Percentiles rank a stretch among this genome's conserved stretches.
Evolutionary conservation across 2,329 filamentous ascomycete genomes (phyloP).

Genomic region (Sporothrix sp.): DNA sequence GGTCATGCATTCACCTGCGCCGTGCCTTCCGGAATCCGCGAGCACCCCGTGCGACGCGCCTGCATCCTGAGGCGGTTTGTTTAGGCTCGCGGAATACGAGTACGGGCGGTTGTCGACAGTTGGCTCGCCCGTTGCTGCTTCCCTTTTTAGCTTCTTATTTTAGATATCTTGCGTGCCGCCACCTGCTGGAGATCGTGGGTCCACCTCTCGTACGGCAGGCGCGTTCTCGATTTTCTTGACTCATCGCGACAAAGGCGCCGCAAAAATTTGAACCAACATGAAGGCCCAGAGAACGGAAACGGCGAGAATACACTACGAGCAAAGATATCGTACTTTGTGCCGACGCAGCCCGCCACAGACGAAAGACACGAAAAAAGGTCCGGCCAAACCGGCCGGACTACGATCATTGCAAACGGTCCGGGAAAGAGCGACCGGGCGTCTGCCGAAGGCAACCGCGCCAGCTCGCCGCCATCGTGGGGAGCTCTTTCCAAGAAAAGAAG

Average conservation of each 20-base stretch:
- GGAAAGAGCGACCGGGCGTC: neutral
- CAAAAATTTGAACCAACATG: too few species aligned
- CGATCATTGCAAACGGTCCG: neutral
- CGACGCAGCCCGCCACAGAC: too few species aligned
- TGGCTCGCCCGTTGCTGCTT: neutral
- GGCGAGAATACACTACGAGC: neutral
- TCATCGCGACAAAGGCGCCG: slow-evolving; percentile 1
- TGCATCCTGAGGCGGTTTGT: too few species aligned
- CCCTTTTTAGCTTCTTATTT: neutral
- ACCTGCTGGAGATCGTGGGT: neutral
- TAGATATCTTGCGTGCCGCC: neutral
- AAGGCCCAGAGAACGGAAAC: neutral
- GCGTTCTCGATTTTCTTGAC: neutral
- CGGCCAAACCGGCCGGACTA: neutral
- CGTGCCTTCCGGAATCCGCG: neutral
- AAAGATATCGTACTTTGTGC: too few species aligned
- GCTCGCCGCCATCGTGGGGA: neutral
- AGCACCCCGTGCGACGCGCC: too few species aligned
- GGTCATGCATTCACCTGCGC: neutral
- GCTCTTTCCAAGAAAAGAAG: neutral
- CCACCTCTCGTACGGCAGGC: neutral
- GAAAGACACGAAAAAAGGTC: neutral
- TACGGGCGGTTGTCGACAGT: neutral
- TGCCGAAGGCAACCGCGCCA: neutral
- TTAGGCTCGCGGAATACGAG: neutral